Conservation (phyloP, 352 stramenopile genomes). For the Phytophthora melonis region DNA sequence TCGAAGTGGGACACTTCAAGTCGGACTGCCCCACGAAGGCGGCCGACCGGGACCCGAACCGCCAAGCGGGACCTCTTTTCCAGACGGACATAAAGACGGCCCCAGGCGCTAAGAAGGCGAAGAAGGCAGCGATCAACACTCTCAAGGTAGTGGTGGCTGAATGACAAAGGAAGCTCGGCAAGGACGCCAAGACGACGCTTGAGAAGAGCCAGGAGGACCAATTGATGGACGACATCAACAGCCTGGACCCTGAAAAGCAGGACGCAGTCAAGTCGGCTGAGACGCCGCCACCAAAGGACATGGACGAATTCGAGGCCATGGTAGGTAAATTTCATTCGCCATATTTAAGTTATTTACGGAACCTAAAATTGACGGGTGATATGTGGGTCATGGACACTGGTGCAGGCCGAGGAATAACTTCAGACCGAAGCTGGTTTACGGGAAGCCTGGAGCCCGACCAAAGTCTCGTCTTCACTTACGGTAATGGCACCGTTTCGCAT, state of each 20-base stretch:
- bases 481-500: not conserved
- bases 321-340: no score
- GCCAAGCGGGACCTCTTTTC: constrained; percentile 5
- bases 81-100: constrained; percentile 18
- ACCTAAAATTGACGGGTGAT: not conserved
- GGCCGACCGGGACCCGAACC: constrained; percentile 12
- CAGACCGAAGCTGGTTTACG: not conserved
- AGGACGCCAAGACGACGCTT: not conserved
- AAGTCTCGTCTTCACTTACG: not conserved
- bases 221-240: no score
- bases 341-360: no score
- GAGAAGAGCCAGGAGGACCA: no score
- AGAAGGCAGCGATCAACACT: constrained; percentile 12
- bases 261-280: no score
- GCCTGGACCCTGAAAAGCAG: no score
- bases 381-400: not conserved
- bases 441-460: not conserved
- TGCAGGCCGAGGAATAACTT: not conserved
- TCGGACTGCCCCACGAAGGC: no score
- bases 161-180: not conserved
- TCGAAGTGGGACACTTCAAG: no score
- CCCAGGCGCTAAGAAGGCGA: constrained; percentile 8
- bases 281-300: no score
- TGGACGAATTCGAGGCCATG: no score
- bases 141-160: constrained; percentile 8